Conservation (phyloP, 305 asterid species). For the Rubia peregrina region DNA sequence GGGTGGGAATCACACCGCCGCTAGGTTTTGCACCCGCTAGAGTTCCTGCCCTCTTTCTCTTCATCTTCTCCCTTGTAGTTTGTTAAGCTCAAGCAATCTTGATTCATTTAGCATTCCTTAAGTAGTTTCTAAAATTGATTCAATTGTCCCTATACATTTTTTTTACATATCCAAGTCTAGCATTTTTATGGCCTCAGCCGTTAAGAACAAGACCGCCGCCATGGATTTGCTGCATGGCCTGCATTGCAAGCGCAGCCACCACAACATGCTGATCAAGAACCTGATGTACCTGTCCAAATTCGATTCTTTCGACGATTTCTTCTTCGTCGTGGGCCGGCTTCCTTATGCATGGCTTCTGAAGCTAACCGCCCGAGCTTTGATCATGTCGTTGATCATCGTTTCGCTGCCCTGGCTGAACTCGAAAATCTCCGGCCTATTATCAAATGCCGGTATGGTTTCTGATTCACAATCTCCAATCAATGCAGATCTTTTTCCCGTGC, state of each 20-base stretch:
- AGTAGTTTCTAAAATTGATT: background rate
- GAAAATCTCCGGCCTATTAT: background rate
- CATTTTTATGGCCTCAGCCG: background rate
- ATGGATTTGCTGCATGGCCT: constrained; percentile 21
- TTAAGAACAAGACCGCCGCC: constrained; percentile 9
- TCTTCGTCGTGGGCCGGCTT: constrained; percentile 15
- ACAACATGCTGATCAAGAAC: constrained; percentile 7
- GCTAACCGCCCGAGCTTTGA: constrained; percentile 16
- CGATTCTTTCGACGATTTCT: background rate
- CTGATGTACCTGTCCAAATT: constrained; percentile 7
- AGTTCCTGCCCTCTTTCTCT: background rate
- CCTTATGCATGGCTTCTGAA: constrained; percentile 22
- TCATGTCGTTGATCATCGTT: constrained; percentile 25
- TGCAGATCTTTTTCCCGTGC: background rate
- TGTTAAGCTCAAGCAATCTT: background rate
- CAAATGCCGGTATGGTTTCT: background rate
- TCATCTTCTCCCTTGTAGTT: background rate
- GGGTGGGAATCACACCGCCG: constrained; percentile 50
- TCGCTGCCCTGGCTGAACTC: constrained; percentile 22
- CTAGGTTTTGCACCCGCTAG: constrained; percentile 50
- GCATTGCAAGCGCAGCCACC: constrained; percentile 7
- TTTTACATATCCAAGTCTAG: background rate
- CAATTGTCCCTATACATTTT: too few species aligned
- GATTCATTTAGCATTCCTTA: background rate
- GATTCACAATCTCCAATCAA: constrained; percentile 6